Evolutionary conservation across 108 stramenopile genomes (phyloP).

Genomic region (Nitzschia putrida): DNA sequence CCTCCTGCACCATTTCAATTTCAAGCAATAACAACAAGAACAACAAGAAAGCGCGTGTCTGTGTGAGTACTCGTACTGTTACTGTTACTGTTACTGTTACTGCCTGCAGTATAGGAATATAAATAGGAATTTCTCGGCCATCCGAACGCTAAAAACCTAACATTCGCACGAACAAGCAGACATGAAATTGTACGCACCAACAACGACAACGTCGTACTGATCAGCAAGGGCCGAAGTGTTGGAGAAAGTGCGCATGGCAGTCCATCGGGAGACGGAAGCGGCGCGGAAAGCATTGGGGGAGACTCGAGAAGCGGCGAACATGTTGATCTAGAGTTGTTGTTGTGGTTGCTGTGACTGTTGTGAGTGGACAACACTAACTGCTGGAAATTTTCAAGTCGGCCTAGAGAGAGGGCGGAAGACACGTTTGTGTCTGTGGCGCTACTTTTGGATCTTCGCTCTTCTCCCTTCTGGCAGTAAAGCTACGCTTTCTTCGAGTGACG

Average conservation of each 20-base stretch:
- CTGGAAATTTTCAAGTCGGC: no score
- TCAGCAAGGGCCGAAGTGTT: slow-evolving; percentile 36
- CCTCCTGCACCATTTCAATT: slow-evolving; percentile 65
- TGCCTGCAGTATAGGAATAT: background rate
- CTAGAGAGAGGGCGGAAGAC: no score
- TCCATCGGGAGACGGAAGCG: slow-evolving; percentile 18
- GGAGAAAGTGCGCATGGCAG: slow-evolving; percentile 47
- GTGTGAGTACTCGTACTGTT: background rate
- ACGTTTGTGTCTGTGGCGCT: no score
- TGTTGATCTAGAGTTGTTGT: background rate
- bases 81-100: background rate
- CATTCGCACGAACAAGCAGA: background rate
- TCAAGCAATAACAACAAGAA: background rate
- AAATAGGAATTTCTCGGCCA: background rate
- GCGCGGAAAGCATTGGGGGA: slow-evolving; percentile 10
- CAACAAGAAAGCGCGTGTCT: background rate
- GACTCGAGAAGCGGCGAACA: slow-evolving; percentile 19
- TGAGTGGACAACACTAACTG: background rate
- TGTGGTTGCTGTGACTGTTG: background rate
- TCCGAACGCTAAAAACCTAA: no score
- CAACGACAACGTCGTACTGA: slow-evolving; percentile 66
- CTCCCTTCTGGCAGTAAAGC: no score
- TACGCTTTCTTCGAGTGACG: background rate
- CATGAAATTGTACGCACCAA: slow-evolving; percentile 48
- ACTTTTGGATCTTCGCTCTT: no score